Base-by-base conservation (phyloP, 2,329 filamentous ascomycete species). In the Arthrobotrys iridis region DNA sequence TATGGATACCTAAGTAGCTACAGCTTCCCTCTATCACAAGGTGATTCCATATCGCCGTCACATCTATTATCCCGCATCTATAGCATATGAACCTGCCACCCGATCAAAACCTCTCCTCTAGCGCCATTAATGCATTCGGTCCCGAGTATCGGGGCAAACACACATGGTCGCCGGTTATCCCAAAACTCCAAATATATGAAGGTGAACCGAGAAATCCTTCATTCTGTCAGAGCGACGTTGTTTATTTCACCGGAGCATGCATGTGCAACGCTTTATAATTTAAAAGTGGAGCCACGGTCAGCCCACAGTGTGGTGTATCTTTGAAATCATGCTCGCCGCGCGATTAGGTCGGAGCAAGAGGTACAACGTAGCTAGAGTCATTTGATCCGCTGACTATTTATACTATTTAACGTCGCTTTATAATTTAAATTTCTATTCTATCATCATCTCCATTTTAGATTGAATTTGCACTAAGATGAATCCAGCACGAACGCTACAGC, bases 301-400 rank as follows among this genome's bases (percentile, higher is more conserved):
- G 50, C 30, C 50, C 50, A 55, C 50, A 55, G 30, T 28, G 18
- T 55, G 8, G 50, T 55, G 37, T 35, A 55, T 55, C 35, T 55
- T 55, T 55, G 30, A 13, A 22, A 35, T n/a, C 10, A 15, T 37
- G 50, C 50, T 30, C 50, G n/a, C n/a, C n/a, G n/a, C 50, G 28
- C 30, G 24, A 15, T n/a, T 55, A n/a, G 10, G 5, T 37, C 50
- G 30, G 50, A 37, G 35, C 28, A 55, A 55, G 50, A 30, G 48
- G 48, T 15, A n/a, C n/a, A n/a, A n/a, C n/a, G n/a, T n/a, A 30
- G 26, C 48, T 35, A 55, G 2, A 52, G 6, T 33, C n/a, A n/a
- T n/a, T n/a, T n/a, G n/a, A n/a, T n/a, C n/a, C n/a, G n/a, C n/a
- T n/a, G n/a, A n/a, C n/a, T n/a, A n/a, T n/a, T n/a, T n/a, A n/a